Evolutionary conservation across 148 eudicot species (phyloP).

Genomic region (Heliamphora exappendiculata): DNA sequence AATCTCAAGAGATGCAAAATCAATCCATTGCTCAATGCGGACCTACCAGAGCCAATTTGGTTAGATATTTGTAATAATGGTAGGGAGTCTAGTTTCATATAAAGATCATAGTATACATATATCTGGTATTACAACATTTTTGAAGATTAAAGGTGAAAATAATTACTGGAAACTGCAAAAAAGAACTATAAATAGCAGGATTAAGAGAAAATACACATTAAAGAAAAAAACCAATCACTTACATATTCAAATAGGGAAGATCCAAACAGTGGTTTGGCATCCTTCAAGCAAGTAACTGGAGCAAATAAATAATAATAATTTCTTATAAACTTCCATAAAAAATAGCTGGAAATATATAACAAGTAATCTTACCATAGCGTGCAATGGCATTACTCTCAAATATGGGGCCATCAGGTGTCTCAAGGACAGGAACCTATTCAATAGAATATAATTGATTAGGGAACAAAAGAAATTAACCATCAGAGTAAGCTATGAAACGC

Average conservation of each 20-base stretch:
- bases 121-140: no score
- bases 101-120: background rate
- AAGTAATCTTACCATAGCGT: constrained; percentile 37
- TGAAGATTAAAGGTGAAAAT: background rate
- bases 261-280: constrained; percentile 41
- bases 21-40: constrained; percentile 60
- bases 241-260: constrained; percentile 44
- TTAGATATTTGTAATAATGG: background rate
- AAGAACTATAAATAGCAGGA: background rate
- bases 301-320: background rate
- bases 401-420: constrained; percentile 57
- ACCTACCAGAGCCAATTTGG: constrained; percentile 20
- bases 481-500: background rate
- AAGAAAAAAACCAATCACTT: constrained; percentile 16
- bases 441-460: background rate
- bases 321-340: background rate
- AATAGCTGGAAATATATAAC: background rate
- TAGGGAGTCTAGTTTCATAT: background rate
- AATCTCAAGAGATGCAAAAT: constrained; percentile 52
- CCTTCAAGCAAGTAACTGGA: constrained; percentile 45
- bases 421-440: constrained; percentile 53
- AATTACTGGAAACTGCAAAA: background rate
- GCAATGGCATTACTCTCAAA: constrained; percentile 71
- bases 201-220: background rate
- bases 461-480: background rate